A percentile compares a stretch with the other conserved stretches of the same genome.
Conservation (phyloP, 495 filamentous ascomycete species). For the Chaetomium cochliodes region DNA sequence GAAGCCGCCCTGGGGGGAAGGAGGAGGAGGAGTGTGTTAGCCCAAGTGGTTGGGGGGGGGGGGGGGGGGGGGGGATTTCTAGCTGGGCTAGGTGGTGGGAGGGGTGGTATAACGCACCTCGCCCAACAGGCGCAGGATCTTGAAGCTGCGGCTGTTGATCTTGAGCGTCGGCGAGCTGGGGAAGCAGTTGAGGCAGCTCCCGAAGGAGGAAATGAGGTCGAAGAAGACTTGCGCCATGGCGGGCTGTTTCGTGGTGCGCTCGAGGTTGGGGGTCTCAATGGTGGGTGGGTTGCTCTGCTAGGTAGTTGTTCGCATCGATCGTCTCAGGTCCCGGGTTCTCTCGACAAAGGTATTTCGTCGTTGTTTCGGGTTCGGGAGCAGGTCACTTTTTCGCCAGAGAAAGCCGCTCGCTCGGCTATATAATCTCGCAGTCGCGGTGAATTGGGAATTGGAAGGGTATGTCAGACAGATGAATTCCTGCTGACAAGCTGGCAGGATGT, state of each 20-base stretch:
- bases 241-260: background rate
- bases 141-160: conserved; percentile 93
- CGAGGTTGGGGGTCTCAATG: conserved; percentile 3
- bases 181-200: conserved; percentile 93
- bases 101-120: conserved; percentile 57
- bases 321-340: background rate
- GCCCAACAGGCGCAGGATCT: conserved; percentile 87
- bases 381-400: background rate
- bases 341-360: background rate
- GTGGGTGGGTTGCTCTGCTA: background rate
- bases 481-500: conserved; percentile 4
- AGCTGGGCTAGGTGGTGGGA: background rate
- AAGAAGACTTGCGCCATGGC: conserved; percentile 82
- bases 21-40: no score
- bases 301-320: background rate
- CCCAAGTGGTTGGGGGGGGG: no score
- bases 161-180: conserved; percentile 88
- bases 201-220: conserved; percentile 85
- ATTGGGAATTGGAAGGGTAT: background rate
- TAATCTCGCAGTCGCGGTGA: background rate
- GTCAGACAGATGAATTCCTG: background rate
- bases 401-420: background rate
- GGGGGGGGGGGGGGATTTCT: background rate
- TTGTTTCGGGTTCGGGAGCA: background rate
- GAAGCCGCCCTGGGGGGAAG: conserved; percentile 84